Percentiles rank a stretch among this genome's conserved stretches.
Evolutionary conservation across 78 protist genomes (phyloP).

Genomic region (Trichosphaerium sp.): DNA sequence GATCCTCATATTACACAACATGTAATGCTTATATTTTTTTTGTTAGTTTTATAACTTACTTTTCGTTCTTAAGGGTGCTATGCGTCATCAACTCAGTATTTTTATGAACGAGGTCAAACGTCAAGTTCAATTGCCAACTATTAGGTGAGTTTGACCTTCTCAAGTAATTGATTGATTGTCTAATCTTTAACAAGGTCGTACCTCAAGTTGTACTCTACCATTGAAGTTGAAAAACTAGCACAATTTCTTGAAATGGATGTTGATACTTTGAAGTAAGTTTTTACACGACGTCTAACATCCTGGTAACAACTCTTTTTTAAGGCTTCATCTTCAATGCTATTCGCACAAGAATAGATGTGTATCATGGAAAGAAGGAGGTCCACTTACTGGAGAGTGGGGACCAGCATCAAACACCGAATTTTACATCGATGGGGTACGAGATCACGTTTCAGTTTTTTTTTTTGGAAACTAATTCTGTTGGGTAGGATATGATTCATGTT

Average conservation of each 20-base stretch:
- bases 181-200: too few species aligned
- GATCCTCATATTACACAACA: not conserved
- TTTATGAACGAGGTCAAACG: constrained; percentile 50
- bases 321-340: constrained; percentile 45
- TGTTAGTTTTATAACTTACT: not conserved
- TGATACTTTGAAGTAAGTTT: constrained; percentile 3
- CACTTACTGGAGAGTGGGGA: constrained; percentile 1
- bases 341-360: constrained; percentile 60
- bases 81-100: constrained; percentile 34
- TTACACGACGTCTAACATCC: not conserved
- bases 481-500: not conserved
- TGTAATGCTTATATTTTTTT: not conserved
- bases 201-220: constrained; percentile 71
- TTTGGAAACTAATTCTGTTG: not conserved
- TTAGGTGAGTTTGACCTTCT: too few species aligned
- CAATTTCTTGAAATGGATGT: constrained; percentile 38
- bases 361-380: constrained; percentile 26
- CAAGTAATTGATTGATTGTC: too few species aligned
- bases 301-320: not conserved
- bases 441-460: constrained; percentile 30
- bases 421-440: constrained; percentile 40
- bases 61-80: not conserved
- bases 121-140: constrained; percentile 42
- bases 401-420: constrained; percentile 50
- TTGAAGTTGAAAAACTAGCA: constrained; percentile 43